Conservation (phyloP, 2,329 filamentous ascomycete genomes). For the Graphium sp. region DNA sequence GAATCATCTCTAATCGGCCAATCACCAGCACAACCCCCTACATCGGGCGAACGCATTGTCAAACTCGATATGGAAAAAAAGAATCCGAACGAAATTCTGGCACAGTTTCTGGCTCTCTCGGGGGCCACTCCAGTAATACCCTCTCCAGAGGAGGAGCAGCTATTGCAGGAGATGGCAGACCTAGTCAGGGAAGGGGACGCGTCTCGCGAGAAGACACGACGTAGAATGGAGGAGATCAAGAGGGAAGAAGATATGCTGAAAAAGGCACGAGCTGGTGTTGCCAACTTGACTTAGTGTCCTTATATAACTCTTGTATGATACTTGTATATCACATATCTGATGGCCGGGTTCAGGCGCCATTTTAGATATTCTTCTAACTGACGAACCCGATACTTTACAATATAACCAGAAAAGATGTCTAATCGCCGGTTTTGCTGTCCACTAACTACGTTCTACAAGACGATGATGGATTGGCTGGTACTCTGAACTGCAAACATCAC, state of each 20-base stretch:
- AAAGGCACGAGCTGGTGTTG: slow-evolving; percentile 19
- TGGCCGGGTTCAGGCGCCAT: too few relatives aligned
- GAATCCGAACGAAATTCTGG: slow-evolving; percentile 43
- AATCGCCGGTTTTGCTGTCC: too few relatives aligned
- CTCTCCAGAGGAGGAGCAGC: slow-evolving; percentile 39
- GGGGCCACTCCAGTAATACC: slow-evolving; percentile 39
- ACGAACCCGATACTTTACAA: too few relatives aligned
- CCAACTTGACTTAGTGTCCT: too few relatives aligned
- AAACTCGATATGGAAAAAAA: slow-evolving; percentile 48
- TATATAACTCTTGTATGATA: too few relatives aligned
- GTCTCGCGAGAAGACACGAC: slow-evolving; percentile 36
- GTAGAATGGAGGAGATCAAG: slow-evolving; percentile 37
- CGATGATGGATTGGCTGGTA: too few relatives aligned
- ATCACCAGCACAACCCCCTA: slow-evolving; percentile 29
- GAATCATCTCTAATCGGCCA: slow-evolving; percentile 28
- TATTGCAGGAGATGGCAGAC: slow-evolving; percentile 40
- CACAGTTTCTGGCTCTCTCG: slow-evolving; percentile 44
- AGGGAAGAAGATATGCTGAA: slow-evolving; percentile 38
- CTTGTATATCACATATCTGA: too few relatives aligned
- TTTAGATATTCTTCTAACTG: too few relatives aligned
- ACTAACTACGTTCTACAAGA: too few relatives aligned
- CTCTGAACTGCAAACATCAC: too few relatives aligned
- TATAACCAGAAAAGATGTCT: too few relatives aligned
- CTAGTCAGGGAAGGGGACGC: slow-evolving; percentile 28
- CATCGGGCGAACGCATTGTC: slow-evolving; percentile 29